Conservation (phyloP, 495 filamentous ascomycete genomes). For the Neurospora hispaniola region DNA sequence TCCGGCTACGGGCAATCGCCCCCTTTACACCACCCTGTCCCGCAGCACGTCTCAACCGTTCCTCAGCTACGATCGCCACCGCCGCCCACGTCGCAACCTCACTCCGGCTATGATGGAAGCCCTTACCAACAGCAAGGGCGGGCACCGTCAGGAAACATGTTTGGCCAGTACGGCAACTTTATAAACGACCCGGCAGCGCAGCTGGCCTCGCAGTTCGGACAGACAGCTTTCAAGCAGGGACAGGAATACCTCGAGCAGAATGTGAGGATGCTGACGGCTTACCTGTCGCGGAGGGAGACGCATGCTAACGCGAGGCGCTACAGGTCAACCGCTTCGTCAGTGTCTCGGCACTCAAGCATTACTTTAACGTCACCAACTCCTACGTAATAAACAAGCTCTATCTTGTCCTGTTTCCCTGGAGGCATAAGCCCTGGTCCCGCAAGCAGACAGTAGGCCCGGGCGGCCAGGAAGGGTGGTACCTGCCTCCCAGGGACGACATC, state of each 20-base stretch:
- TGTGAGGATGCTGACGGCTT: constrained; percentile 34
- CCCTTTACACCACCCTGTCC: constrained; percentile 94
- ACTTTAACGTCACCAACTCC: constrained; percentile 93
- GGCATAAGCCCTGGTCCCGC: constrained; percentile 92
- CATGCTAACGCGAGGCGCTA: background rate
- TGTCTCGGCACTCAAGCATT: constrained; percentile 86
- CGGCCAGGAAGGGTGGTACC: constrained; percentile 73
- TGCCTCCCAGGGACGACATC: constrained; percentile 91
- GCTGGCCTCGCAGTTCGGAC: constrained; percentile 89
- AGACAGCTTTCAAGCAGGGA: constrained; percentile 77
- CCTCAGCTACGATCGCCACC: constrained; percentile 97
- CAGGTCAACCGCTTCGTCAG: constrained; percentile 91
- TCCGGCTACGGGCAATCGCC: constrained; percentile 77
- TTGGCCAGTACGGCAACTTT: constrained; percentile 71
- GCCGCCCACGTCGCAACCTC: constrained; percentile 64
- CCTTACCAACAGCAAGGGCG: constrained; percentile 53
- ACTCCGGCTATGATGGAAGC: constrained; percentile 63
- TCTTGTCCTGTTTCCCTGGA: constrained; percentile 93
- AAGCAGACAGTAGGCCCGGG: constrained; percentile 50
- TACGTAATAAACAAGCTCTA: constrained; percentile 77
- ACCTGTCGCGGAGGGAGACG: background rate
- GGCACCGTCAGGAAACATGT: constrained; percentile 44
- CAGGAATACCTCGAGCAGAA: constrained; percentile 92
- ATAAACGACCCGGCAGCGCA: constrained; percentile 95
- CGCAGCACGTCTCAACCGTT: constrained; percentile 96